A percentile compares a stretch with the other conserved stretches of the same genome.
These are phyloP conservation scores for Malbranchea zuffiana DNA, from an alignment of 2,329 filamentous ascomycete species.

Conservation along the genomic window DNA sequence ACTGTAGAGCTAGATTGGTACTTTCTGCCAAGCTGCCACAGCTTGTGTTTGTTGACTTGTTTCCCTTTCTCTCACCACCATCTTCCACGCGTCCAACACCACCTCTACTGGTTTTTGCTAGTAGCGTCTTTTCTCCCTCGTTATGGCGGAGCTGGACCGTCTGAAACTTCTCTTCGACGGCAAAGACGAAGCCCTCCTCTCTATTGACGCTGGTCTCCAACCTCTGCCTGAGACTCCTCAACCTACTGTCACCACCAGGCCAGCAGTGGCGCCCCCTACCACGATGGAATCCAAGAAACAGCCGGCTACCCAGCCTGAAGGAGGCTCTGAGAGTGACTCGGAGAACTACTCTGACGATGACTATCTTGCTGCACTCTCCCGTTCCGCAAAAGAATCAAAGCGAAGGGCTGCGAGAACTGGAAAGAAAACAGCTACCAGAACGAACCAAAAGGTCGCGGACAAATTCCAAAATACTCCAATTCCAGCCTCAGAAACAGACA, in stretches of 20 bases:
- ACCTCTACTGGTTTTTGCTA: too few species aligned
- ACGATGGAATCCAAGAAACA: too few species aligned
- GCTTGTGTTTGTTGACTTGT: too few species aligned
- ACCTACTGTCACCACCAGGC: slow-evolving; percentile 4
- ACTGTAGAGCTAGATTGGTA: too few species aligned
- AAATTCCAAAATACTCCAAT: neutral
- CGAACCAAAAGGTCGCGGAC: neutral
- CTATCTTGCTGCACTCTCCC: slow-evolving; percentile 7
- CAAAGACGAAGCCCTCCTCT: slow-evolving; percentile 19
- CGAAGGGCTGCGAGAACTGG: neutral
- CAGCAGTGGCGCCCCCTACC: slow-evolving; percentile 8
- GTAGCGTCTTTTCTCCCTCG: neutral
- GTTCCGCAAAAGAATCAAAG: slow-evolving; percentile 6
- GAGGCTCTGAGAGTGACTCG: neutral
- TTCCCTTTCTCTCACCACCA: too few species aligned
- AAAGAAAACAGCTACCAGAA: neutral
- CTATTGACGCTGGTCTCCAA: slow-evolving; percentile 9
- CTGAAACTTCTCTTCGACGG: slow-evolving; percentile 23
- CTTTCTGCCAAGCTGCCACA: too few species aligned
- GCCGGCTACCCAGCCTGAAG: too few species aligned
- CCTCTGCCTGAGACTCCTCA: neutral
- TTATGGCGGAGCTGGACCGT: slow-evolving; percentile 21
- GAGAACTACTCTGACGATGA: slow-evolving; percentile 6
- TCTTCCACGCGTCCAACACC: too few species aligned
- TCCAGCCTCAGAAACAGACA: neutral